phyloP scores from a whole-genome alignment of 306 rosid species.

The Quercus bicolor region DNA sequence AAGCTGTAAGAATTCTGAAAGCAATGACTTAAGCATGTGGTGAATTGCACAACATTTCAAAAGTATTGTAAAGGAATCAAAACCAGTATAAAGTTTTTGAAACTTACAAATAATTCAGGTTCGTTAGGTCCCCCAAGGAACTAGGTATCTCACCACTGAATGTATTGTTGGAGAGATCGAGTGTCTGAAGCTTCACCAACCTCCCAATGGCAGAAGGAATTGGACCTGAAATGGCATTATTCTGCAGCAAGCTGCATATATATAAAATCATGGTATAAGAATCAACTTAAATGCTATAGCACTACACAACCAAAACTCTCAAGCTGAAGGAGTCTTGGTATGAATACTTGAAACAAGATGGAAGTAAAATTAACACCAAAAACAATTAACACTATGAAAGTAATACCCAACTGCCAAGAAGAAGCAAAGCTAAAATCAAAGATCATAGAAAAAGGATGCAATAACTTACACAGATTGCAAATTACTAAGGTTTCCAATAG shows the following conservation, averaged over 20 bases:
- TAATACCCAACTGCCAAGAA: background rate
- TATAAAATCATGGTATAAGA: slow-evolving; percentile 7
- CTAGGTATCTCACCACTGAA: slow-evolving; percentile 74
- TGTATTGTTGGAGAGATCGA: slow-evolving; percentile 84
- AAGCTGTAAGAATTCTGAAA: slow-evolving; percentile 16
- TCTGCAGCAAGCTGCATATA: slow-evolving; percentile 78
- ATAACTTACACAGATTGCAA: slow-evolving; percentile 85
- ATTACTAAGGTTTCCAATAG: slow-evolving; percentile 77
- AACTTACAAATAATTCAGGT: slow-evolving; percentile 89
- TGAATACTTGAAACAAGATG: background rate
- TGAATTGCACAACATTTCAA: slow-evolving; percentile 12
- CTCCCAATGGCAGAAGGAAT: slow-evolving; percentile 77
- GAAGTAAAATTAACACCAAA: background rate
- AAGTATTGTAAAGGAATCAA: background rate
- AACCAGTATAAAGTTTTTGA: slow-evolving; percentile 5
- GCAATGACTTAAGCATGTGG: slow-evolving; percentile 3
- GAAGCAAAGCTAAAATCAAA: background rate
- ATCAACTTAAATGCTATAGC: background rate
- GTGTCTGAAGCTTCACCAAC: slow-evolving; percentile 83
- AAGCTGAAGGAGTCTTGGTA: background rate
- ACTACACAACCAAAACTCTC: background rate
- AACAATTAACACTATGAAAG: background rate
- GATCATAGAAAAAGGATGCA: slow-evolving; percentile 1
- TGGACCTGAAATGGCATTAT: slow-evolving; percentile 78
- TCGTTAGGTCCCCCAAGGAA: slow-evolving; percentile 76